Evolutionary conservation across 495 filamentous ascomycete genomes (phyloP), one percentile per base, ranked within the genome.

Genomic region (Trichoderma erinaceum): DNA sequence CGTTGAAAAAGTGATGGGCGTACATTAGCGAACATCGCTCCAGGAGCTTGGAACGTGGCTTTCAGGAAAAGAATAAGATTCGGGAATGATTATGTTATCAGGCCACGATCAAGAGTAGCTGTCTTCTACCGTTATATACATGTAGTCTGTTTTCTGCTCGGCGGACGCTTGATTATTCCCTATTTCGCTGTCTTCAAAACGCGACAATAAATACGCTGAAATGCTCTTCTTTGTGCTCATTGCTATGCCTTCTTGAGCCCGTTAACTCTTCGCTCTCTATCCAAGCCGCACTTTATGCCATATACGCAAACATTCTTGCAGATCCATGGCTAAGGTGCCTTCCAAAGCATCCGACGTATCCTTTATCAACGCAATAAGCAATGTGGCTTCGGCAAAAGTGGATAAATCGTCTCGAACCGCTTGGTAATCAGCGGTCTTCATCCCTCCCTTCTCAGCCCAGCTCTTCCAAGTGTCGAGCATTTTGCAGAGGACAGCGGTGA

Each of bases 241-340:
- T 46, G 3, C 15, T 25, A 23, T 56, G 12, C 21, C 2, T 23
- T 46, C 18, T 0, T 46, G 8, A 67, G 10, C 7, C 65, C 52
- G 6, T 18, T 3, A 29, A 64, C 4, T 61, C 52, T 35, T 35
- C 6, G 32, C 6, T 23, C 4, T 29, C 68, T 70, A 88, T 4
- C 85, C 86, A 11, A 89, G 70, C 65, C 85, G 70, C 3, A 87
- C 84, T 63, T 75, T 83, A 70, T 80, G 84, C 86, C 86, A 88
- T 70, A 86, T 77, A 64, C 79, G 69, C 69, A 88, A 68, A 69
- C 85, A 88, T 68, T 89, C 87, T 73, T 87, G 84, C 73, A 89
- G 73, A 70, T 89, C 86, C 75, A 83, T 77, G 25, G 85, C 81
- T 43, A 88, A 66, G 18, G 80, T 82, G 23, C 84, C 85, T 69